These are phyloP conservation scores for Lithohypha guttulata DNA, from an alignment of 2,329 filamentous ascomycete species.

Conservation along the genomic window DNA sequence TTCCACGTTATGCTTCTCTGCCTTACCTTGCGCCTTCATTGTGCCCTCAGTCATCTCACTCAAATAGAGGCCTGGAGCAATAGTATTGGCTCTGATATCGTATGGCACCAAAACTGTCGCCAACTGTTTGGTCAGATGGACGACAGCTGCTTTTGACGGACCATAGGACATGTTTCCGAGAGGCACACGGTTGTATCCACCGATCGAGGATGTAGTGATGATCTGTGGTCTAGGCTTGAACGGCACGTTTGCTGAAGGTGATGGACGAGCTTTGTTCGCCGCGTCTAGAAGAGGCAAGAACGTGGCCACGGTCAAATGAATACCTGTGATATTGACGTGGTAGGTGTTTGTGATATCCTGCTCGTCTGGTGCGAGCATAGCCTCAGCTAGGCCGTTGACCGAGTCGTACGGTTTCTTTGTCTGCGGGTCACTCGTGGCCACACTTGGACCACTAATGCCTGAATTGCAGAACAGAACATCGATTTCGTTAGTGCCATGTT, in stretches of 20 bases:
- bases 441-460: slow-evolving; percentile 30
- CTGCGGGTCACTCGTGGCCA: background rate
- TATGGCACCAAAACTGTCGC: slow-evolving; percentile 31
- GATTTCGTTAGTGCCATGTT: slow-evolving; percentile 30
- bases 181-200: slow-evolving; percentile 31
- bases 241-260: slow-evolving; percentile 18
- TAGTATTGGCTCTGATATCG: slow-evolving; percentile 38
- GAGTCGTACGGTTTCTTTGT: background rate
- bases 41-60: slow-evolving; percentile 49
- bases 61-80: slow-evolving; percentile 45
- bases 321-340: slow-evolving; percentile 28
- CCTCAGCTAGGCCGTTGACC: slow-evolving; percentile 6
- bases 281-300: slow-evolving; percentile 32
- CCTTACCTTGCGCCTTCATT: slow-evolving; percentile 31
- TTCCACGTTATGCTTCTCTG: slow-evolving; percentile 27
- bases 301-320: slow-evolving; percentile 30
- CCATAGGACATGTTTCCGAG: slow-evolving; percentile 33
- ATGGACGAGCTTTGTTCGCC: slow-evolving; percentile 29
- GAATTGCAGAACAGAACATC: slow-evolving; percentile 27
- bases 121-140: slow-evolving; percentile 41
- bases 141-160: slow-evolving; percentile 35
- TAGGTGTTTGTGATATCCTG: slow-evolving; percentile 26
- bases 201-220: slow-evolving; percentile 37
- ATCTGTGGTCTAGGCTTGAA: slow-evolving; percentile 31
- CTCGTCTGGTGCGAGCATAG: slow-evolving; percentile 7